Evolutionary conservation across 257 asterid species (phyloP).

Genomic region (Nicotiana attenuata): DNA sequence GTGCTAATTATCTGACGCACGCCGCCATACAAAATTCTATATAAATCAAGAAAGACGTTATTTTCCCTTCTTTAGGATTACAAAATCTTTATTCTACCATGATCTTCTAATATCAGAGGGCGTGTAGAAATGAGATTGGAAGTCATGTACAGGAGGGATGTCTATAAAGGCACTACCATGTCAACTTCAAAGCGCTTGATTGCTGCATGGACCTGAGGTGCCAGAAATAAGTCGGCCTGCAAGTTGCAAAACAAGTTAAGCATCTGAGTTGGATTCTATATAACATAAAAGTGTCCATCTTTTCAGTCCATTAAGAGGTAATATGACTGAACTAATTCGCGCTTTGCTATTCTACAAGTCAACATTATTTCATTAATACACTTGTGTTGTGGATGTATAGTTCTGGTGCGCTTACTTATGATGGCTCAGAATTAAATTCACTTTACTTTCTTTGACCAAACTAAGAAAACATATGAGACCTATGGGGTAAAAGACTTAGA

Average conservation of each 20-base stretch:
- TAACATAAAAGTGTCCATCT: neutral
- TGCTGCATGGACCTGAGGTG: slow-evolving; percentile 67
- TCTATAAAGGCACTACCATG: slow-evolving; percentile 32
- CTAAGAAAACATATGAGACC: neutral
- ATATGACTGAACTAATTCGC: neutral
- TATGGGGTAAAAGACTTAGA: neutral
- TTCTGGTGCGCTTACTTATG: neutral
- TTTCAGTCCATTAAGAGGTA: neutral
- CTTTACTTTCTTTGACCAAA: neutral
- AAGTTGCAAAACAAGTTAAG: slow-evolving; percentile 6
- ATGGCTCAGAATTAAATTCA: neutral
- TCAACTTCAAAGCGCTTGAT: slow-evolving; percentile 48
- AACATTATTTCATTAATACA: neutral
- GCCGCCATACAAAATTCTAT: neutral
- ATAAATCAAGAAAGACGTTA: neutral
- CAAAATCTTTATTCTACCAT: neutral
- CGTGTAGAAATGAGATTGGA: neutral
- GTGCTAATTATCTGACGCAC: neutral
- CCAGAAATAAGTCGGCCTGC: slow-evolving; percentile 78
- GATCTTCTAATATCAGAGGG: neutral
- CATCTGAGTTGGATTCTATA: neutral
- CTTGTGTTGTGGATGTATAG: neutral
- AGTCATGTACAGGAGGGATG: neutral
- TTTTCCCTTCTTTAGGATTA: neutral
- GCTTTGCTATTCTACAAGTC: neutral